Percentiles rank a stretch among this genome's conserved stretches.
Conservation (phyloP, 345 rosid species). For the Theobroma cacao region DNA sequence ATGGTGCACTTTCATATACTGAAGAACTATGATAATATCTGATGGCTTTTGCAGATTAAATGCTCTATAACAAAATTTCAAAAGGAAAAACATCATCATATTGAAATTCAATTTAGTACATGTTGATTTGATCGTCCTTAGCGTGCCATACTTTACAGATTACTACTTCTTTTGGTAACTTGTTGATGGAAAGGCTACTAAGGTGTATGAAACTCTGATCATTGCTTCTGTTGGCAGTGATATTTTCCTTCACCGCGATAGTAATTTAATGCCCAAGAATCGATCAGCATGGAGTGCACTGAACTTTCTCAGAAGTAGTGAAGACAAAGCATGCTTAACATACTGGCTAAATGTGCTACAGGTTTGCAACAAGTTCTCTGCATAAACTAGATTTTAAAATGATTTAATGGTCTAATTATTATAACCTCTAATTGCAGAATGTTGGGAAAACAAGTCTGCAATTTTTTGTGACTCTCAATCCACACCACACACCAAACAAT, state of each 20-base stretch:
- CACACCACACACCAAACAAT: constrained; percentile 37
- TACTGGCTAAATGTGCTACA: constrained; percentile 93
- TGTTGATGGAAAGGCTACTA: too few species aligned
- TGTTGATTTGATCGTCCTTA: too few species aligned
- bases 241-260: constrained; percentile 70
- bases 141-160: too few species aligned
- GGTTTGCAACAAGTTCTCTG: constrained; percentile 35
- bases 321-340: constrained; percentile 64
- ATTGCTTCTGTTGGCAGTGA: constrained; percentile 46
- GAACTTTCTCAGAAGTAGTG: constrained; percentile 73
- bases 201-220: too few species aligned
- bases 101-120: too few species aligned
- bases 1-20: too few species aligned
- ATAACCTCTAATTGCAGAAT: constrained; percentile 42
- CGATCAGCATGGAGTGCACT: constrained; percentile 87
- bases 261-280: constrained; percentile 66
- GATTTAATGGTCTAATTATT: too few species aligned
- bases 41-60: too few species aligned
- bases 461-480: constrained; percentile 10
- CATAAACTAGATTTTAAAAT: neutral
- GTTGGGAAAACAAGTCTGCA: constrained; percentile 31
- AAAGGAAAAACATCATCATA: too few species aligned
- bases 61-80: too few species aligned
- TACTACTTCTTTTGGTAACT: too few species aligned
- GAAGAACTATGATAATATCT: too few species aligned